Evolutionary conservation across 495 filamentous ascomycete species (phyloP), one percentile per base, ranked within the genome.

Genomic region (Ascobolus immersus): DNA sequence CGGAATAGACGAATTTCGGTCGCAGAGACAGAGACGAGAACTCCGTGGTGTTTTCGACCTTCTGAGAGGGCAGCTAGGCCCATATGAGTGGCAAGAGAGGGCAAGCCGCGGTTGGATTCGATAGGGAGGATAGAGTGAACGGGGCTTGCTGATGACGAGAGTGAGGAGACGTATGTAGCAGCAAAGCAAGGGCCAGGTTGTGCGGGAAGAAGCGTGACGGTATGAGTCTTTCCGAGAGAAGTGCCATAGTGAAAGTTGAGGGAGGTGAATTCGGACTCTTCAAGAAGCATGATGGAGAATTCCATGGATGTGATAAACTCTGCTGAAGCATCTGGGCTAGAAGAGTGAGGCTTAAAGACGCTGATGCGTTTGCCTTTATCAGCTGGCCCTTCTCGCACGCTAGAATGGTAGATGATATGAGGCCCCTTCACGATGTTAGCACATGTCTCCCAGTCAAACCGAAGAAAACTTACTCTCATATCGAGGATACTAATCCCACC

Each of bases 161-260:
- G 60, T 56, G 15, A 66, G 55, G 6, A 82, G 5, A 59, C 73
- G 41, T 73, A 64, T 20, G 69, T 59, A 19, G 69, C 81, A n/a
- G 61, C 59, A 50, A 89, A 94, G 11, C 62, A 55, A 4, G 76
- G 70, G 42, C 61, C n/a, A n/a, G n/a, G 59, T 2, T 59, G 52
- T 5, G 67, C 58, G 2, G 86, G 86, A 5, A 94, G 55, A 12
- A 96, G 57, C 54, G 86, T 91, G 55, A 94, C 82, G 0, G 86
- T 93, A 13, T 68, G 68, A 19, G 93, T 55, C 37, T 72, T 72
- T 14, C 86, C 86, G 22, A 68, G 44, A 43, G 73, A 81, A 0
- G 84, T 94, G 7, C 89, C 86, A 3, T 86, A 73, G 44, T 93
- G 91, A 42, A 82, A 73, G 29, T 73, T 69, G 35, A 96, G 90